These are phyloP conservation scores for Blechomonas ayalai DNA, from an alignment of 208 protist species.

Conservation along the genomic window DNA sequence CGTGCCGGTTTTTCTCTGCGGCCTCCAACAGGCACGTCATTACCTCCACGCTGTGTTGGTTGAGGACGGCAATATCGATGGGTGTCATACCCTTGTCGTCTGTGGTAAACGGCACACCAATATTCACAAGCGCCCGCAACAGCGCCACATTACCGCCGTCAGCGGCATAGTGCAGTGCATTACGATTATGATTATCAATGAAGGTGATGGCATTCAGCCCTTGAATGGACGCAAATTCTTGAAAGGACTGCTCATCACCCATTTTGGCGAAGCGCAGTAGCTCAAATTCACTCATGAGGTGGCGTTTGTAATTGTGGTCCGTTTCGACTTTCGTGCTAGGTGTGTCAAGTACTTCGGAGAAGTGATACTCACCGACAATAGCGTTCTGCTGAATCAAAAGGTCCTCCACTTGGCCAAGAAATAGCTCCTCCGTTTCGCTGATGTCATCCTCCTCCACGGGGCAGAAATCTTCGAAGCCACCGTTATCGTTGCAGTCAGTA, in stretches of 20 bases:
- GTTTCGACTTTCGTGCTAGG: too few species aligned
- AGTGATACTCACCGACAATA: constrained; percentile 3
- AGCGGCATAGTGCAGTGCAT: constrained; percentile 78
- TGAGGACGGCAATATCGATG: constrained; percentile 69
- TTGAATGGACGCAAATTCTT: constrained; percentile 28
- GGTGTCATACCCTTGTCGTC: constrained; percentile 70
- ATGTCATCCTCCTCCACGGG: constrained; percentile 14
- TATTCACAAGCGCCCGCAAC: constrained; percentile 34
- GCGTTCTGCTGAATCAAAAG: not conserved
- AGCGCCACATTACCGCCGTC: constrained; percentile 49
- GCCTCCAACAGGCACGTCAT: constrained; percentile 21
- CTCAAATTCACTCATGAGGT: constrained; percentile 73
- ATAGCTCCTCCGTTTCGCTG: constrained; percentile 17
- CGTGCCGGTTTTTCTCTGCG: constrained; percentile 9
- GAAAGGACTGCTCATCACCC: constrained; percentile 58
- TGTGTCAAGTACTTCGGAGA: too few species aligned
- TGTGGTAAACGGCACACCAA: constrained; percentile 38
- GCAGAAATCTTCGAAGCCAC: constrained; percentile 1
- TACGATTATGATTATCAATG: constrained; percentile 64
- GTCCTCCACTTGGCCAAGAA: constrained; percentile 5
- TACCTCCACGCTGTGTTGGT: constrained; percentile 14
- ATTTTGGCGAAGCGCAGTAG: constrained; percentile 77
- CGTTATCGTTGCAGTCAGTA: not conserved
- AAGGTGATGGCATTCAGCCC: constrained; percentile 31
- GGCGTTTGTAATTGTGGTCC: constrained; percentile 11